Base-by-base conservation (phyloP, 768 basidiomycete species). In the Suillus fuscotomentosus region DNA sequence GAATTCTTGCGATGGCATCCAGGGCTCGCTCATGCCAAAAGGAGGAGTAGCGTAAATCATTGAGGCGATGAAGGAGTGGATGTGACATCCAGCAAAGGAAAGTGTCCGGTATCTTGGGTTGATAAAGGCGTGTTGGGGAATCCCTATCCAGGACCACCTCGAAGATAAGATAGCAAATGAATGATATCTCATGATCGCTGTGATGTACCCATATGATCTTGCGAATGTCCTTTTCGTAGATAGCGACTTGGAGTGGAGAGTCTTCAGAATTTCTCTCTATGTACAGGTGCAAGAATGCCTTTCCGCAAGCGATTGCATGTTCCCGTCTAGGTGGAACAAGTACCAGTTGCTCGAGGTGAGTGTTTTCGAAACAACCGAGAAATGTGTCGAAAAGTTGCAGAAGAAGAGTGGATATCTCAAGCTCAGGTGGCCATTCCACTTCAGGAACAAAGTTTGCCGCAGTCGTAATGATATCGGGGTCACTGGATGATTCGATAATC, bases 361-460 rank as follows among this genome's bases (percentile, higher is more conserved):
- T 61, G 31, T 41, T 47, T 38, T 64, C 65, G n/a, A 66, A 66
- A 31, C 65, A 63, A 27, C 62, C 17, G 4, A 57, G 20, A 27
- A 66, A 66, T 3, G 65, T 59, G 56, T 66, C 55, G 17, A 53
- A 53, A 34, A 53, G 51, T 17, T 66, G 65, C 11, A 50, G 48
- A 27, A 64, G 63, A 38, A 60, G 42, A 36, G 45, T n/a, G 27
- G 60, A 68, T 31, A 62, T 61, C 22, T 68, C 68, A n/a, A 68
- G 61, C 38, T 62, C 42, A 24, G 61, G 60, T 10, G 59, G 61
- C 68, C 68, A 68, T 31, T 56, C 59, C 31, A 68, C 63, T 27
- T 68, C 67, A 24, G 67, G 60, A 4, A 68, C 67, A 17, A 68
- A 34, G 24, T 48, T 56, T 9, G 61, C 68, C 15, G 67, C 68